These are phyloP conservation scores for Spencermartinsiella europaea DNA, from an alignment of 805 yeast genomes.

Conservation along the genomic window DNA sequence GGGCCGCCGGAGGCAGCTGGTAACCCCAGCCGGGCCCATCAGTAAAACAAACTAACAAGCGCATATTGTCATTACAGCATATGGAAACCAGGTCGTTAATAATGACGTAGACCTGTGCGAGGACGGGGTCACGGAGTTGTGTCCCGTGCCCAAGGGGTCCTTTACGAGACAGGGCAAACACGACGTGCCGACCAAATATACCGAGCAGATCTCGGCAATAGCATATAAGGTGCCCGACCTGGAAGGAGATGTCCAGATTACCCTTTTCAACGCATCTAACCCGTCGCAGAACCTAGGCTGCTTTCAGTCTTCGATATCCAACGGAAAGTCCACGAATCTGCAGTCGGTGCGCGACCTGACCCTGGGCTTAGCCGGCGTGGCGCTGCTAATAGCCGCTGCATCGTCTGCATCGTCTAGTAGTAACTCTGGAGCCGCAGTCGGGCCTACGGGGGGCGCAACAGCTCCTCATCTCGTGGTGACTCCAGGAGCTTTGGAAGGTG, in stretches of 20 bases:
- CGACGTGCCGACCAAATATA: conserved; percentile 27
- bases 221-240: conserved; percentile 33
- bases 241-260: conserved; percentile 28
- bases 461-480: not conserved
- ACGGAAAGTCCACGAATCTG: conserved; percentile 30
- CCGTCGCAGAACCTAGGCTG: conserved; percentile 24
- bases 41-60: conserved; percentile 5
- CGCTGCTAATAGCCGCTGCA: conserved; percentile 20
- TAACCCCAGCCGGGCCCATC: no score
- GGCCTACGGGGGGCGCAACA: conserved; percentile 2
- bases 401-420: conserved; percentile 10
- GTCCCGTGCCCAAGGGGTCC: conserved; percentile 28
- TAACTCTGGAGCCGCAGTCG: conserved; percentile 3
- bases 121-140: conserved; percentile 26
- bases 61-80: conserved; percentile 24
- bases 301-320: conserved; percentile 25
- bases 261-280: conserved; percentile 17
- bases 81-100: conserved; percentile 26
- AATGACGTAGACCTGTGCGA: conserved; percentile 29
- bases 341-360: conserved; percentile 25
- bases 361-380: conserved; percentile 29
- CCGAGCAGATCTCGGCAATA: conserved; percentile 24
- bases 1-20: no score
- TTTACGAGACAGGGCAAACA: conserved; percentile 26
- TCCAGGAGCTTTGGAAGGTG: conserved; percentile 9